phyloP scores from a whole-genome alignment of 306 rosid species.

The Quillaja saponaria region DNA sequence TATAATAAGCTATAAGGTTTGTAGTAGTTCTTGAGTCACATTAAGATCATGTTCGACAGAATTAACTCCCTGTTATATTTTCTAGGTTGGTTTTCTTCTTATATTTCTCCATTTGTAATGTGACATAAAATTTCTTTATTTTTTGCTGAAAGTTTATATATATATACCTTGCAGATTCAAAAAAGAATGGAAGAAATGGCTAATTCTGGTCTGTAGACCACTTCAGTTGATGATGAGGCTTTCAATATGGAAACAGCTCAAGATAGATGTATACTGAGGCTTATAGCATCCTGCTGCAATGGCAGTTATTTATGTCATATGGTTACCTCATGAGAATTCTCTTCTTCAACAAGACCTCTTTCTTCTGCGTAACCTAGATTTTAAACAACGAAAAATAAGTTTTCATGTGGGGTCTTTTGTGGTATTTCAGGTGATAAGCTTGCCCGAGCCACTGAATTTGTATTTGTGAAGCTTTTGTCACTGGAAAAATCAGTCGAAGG shows the following conservation, averaged over 20 bases:
- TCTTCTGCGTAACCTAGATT: slow-evolving; percentile 22
- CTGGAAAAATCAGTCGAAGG: slow-evolving; percentile 88
- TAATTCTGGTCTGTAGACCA: slow-evolving; percentile 57
- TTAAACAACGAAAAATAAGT: background rate
- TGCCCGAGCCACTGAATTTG: slow-evolving; percentile 84
- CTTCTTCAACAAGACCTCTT: background rate
- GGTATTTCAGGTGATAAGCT: slow-evolving; percentile 85
- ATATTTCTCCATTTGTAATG: background rate
- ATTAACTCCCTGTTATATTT: background rate
- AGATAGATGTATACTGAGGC: slow-evolving; percentile 90
- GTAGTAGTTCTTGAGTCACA: slow-evolving; percentile 13
- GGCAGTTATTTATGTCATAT: slow-evolving; percentile 35
- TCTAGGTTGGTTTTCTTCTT: background rate
- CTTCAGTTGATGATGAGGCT: slow-evolving; percentile 76
- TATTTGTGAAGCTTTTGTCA: slow-evolving; percentile 79
- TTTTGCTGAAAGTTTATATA: slow-evolving; percentile 19
- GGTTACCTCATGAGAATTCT: background rate
- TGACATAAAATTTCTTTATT: slow-evolving; percentile 1
- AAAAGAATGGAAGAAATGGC: slow-evolving; percentile 72
- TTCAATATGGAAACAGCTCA: slow-evolving; percentile 86
- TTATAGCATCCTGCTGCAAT: slow-evolving; percentile 91
- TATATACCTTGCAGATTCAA: slow-evolving; percentile 59
- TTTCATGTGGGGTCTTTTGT: background rate
- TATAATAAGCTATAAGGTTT: background rate
- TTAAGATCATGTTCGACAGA: slow-evolving; percentile 1